These are phyloP conservation scores for Fomitopsis schrenkii DNA, from an alignment of 1,284 basidiomycete genomes.

Conservation along the genomic window DNA sequence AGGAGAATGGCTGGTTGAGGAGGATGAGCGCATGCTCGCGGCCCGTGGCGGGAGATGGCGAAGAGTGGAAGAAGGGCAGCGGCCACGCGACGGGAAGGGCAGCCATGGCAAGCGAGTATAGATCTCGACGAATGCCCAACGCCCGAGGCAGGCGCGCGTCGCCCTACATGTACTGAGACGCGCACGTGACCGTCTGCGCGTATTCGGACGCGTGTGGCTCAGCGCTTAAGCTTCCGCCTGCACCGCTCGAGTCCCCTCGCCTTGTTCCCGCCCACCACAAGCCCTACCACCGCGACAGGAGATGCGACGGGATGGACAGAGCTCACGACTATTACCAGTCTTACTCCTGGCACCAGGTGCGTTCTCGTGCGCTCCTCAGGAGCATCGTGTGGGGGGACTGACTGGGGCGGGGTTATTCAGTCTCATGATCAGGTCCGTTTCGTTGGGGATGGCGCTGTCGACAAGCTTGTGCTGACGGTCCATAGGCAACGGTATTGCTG, in stretches of 20 bases:
- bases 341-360: conserved; percentile 44
- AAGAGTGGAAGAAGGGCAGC: conserved; percentile 34
- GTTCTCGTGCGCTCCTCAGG: conserved; percentile 7
- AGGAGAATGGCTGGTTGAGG: conserved; percentile 83
- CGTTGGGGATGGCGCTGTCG: background rate
- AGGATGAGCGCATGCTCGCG: conserved; percentile 65
- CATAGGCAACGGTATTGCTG: conserved; percentile 71
- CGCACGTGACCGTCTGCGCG: conserved; percentile 10
- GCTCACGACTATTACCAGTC: conserved; percentile 30
- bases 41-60: conserved; percentile 8
- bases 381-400: background rate
- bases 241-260: conserved; percentile 3
- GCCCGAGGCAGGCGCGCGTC: no score
- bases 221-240: background rate
- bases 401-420: conserved; percentile 17
- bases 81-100: conserved; percentile 20
- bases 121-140: background rate
- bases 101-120: conserved; percentile 2
- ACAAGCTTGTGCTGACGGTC: conserved; percentile 6
- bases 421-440: conserved; percentile 39
- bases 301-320: conserved; percentile 25
- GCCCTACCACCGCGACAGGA: background rate
- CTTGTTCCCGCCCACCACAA: conserved; percentile 3
- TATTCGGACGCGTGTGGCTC: conserved; percentile 8
- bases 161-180: background rate